A percentile compares a stretch with the other conserved stretches of the same genome.
Conservation (phyloP, 2,329 filamentous ascomycete species). For the Aspergillus fijiensis region DNA sequence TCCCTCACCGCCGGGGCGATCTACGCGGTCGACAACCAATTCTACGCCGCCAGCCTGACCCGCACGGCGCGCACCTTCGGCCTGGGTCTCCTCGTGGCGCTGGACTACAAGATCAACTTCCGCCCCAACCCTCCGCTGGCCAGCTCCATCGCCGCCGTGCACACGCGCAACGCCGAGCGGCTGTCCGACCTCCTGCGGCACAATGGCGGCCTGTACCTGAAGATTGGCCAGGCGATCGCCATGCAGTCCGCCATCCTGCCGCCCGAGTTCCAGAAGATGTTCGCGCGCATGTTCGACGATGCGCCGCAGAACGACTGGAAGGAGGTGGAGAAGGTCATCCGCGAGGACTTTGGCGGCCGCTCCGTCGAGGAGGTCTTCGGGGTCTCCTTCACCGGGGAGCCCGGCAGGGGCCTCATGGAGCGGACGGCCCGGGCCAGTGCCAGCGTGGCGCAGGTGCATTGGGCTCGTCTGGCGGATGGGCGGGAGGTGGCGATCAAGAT, state of each 20-base stretch:
- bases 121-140: constrained; percentile 72
- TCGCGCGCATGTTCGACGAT: constrained; percentile 94
- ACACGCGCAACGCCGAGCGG: constrained; percentile 78
- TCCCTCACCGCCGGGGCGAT: constrained; percentile 59
- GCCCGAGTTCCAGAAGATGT: constrained; percentile 95
- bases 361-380: constrained; percentile 89
- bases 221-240: constrained; percentile 96
- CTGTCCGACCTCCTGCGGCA: constrained; percentile 76
- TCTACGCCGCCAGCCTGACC: constrained; percentile 75
- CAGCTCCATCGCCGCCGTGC: constrained; percentile 72
- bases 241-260: constrained; percentile 96
- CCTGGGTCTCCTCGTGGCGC: constrained; percentile 73
- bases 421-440: constrained; percentile 72
- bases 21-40: constrained; percentile 68
- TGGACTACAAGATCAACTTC: constrained; percentile 98
- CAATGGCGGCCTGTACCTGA: constrained; percentile 93
- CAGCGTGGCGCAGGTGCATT: constrained; percentile 95
- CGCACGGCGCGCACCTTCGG: constrained; percentile 81
- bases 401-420: constrained; percentile 66
- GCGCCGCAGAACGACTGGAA: constrained; percentile 89
- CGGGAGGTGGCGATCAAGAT: constrained; percentile 93
- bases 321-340: constrained; percentile 80
- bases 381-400: constrained; percentile 71
- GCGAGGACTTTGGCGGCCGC: constrained; percentile 81
- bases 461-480: constrained; percentile 82